Evolutionary conservation across 306 rosid species (phyloP).

Genomic region (Psophocarpus tetragonolobus): DNA sequence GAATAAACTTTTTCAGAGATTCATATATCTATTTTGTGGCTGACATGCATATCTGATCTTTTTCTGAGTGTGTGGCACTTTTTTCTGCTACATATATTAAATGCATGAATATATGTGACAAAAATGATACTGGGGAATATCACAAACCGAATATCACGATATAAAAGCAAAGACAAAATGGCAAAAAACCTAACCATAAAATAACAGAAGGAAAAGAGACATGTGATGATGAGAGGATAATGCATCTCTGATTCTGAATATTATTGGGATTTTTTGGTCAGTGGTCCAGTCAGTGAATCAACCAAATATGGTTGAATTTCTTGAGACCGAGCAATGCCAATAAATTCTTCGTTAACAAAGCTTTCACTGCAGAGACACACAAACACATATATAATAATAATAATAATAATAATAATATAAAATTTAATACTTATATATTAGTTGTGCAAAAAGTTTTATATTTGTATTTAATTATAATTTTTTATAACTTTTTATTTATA

Average conservation of each 20-base stretch:
- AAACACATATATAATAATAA: no score
- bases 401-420: no score
- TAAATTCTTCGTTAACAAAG: slow-evolving; percentile 2
- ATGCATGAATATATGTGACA: background rate
- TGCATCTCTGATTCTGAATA: background rate
- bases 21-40: background rate
- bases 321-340: background rate
- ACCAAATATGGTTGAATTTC: background rate
- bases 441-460: no score
- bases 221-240: background rate
- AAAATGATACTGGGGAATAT: background rate
- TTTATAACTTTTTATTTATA: no score
- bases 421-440: no score
- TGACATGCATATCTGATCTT: slow-evolving; percentile 6
- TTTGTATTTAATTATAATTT: no score
- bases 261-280: slow-evolving; percentile 3
- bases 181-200: background rate
- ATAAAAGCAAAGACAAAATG: background rate
- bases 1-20: background rate
- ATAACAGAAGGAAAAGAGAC: background rate
- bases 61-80: background rate
- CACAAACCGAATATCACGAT: background rate
- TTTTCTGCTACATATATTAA: background rate
- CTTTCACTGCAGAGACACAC: background rate
- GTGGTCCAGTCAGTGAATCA: slow-evolving; percentile 14